phyloP scores from a whole-genome alignment of 176 grass and related monocot species.

The Pontederia crassipes region DNA sequence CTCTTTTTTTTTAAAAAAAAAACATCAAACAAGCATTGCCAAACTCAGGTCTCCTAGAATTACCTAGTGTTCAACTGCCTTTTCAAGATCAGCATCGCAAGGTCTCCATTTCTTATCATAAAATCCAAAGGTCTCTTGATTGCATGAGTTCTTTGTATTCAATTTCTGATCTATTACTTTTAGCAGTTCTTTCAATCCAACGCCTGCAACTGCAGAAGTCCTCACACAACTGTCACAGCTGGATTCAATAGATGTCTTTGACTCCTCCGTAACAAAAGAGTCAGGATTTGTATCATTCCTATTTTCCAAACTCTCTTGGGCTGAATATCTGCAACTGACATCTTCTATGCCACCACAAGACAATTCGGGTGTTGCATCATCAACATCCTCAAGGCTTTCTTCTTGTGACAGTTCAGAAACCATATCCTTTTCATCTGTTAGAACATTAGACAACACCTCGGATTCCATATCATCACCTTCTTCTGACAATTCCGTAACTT shows the following conservation, averaged over 20 bases:
- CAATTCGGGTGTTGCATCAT: conserved; percentile 15
- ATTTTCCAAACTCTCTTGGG: conserved; percentile 3
- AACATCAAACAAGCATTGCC: too few relatives aligned
- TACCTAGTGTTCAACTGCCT: conserved; percentile 51
- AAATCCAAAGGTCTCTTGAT: conserved; percentile 52
- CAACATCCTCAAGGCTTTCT: conserved; percentile 22
- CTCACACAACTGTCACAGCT: conserved; percentile 33
- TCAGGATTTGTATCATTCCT: conserved; percentile 10
- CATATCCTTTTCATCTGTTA: conserved; percentile 19
- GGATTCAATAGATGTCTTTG: conserved; percentile 12
- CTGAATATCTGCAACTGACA: background rate
- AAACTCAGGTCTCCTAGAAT: background rate
- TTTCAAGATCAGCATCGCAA: conserved; percentile 32
- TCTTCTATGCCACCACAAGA: conserved; percentile 14
- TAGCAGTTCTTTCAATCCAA: conserved; percentile 74
- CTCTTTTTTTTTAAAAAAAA: too few relatives aligned
- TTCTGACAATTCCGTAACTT: conserved; percentile 31
- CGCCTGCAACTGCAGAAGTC: conserved; percentile 61
- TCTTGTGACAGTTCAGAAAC: conserved; percentile 34
- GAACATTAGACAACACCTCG: conserved; percentile 31
- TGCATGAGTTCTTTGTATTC: conserved; percentile 36
- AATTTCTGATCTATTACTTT: conserved; percentile 59
- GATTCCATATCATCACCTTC: conserved; percentile 27
- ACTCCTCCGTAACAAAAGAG: conserved; percentile 21
- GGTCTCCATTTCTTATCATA: conserved; percentile 91